Percentiles rank a stretch among this genome's conserved stretches.
Evolutionary conservation across 1,284 basidiomycete genomes (phyloP).

Genomic region (Psilocybe mexicana): DNA sequence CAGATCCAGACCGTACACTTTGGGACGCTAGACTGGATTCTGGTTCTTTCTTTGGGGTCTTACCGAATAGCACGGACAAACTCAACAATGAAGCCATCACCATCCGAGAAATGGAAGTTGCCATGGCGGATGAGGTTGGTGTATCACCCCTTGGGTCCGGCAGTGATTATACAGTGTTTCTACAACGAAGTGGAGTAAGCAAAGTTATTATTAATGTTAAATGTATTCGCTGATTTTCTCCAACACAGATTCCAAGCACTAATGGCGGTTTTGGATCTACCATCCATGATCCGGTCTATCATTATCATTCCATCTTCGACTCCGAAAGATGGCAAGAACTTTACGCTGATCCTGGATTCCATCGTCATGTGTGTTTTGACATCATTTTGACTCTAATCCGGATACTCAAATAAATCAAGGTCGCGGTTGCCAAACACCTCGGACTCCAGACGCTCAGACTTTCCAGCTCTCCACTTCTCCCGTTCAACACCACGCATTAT

Average conservation of each 20-base stretch:
- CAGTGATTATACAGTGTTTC: slow-evolving; percentile 75
- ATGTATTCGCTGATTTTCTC: neutral
- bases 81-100: slow-evolving; percentile 27
- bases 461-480: slow-evolving; percentile 55
- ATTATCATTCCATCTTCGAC: slow-evolving; percentile 82
- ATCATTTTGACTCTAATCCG: neutral
- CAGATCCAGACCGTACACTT: slow-evolving; percentile 47
- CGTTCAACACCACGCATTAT: slow-evolving; percentile 79
- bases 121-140: slow-evolving; percentile 28
- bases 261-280: slow-evolving; percentile 45
- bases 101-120: slow-evolving; percentile 23
- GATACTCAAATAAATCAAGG: slow-evolving; percentile 30
- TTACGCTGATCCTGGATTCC: slow-evolving; percentile 76
- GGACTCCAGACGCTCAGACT: slow-evolving; percentile 63
- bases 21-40: slow-evolving; percentile 65
- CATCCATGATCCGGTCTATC: slow-evolving; percentile 64
- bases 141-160: slow-evolving; percentile 46
- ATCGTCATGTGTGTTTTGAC: slow-evolving; percentile 56
- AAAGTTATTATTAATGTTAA: neutral
- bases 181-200: slow-evolving; percentile 54
- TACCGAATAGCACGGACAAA: slow-evolving; percentile 18
- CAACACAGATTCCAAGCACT: slow-evolving; percentile 43
- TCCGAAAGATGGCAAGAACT: slow-evolving; percentile 70
- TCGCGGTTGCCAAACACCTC: slow-evolving; percentile 54
- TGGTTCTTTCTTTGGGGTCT: slow-evolving; percentile 43